Evolutionary conservation across 78 protist species (phyloP).

Genomic region (Parvularia atlantis): DNA sequence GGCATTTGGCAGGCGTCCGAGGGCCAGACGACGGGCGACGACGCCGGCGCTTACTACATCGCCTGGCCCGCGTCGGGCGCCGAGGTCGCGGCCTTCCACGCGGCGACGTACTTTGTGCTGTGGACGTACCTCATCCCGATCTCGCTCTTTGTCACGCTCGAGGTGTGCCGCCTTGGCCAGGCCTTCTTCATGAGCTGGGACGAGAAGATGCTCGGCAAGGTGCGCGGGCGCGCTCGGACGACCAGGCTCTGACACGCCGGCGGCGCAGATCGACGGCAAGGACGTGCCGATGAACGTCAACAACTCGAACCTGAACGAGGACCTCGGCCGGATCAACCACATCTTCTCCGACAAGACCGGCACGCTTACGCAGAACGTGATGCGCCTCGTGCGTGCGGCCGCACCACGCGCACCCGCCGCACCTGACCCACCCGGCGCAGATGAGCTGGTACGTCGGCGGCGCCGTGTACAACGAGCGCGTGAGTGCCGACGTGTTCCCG

Average conservation of each 20-base stretch:
- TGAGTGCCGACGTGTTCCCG: too few relatives aligned
- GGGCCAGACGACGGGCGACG: too few relatives aligned
- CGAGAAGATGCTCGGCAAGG: constrained; percentile 3
- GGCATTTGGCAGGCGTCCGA: too few relatives aligned
- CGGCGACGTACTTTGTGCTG: constrained; percentile 19
- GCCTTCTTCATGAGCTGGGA: constrained; percentile 18
- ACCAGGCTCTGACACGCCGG: too few relatives aligned
- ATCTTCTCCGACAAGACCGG: constrained; percentile 50
- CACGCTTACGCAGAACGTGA: constrained; percentile 59
- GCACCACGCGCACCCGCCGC: too few relatives aligned
- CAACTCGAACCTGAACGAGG: background rate
- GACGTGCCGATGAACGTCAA: too few relatives aligned
- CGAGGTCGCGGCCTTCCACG: background rate
- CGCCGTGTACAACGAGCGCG: too few relatives aligned
- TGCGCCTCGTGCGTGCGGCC: too few relatives aligned
- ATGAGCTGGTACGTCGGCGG: too few relatives aligned
- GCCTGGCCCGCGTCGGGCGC: background rate
- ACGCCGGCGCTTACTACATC: background rate
- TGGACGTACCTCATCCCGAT: constrained; percentile 31
- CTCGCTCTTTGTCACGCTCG: constrained; percentile 39
- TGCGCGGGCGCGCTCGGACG: too few relatives aligned
- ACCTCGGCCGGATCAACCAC: background rate
- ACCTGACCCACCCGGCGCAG: too few relatives aligned
- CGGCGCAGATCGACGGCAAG: too few relatives aligned
- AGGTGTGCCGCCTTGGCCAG: constrained; percentile 25